phyloP scores from a whole-genome alignment of 1,284 basidiomycete species.

The Melampsora larici-populina region DNA sequence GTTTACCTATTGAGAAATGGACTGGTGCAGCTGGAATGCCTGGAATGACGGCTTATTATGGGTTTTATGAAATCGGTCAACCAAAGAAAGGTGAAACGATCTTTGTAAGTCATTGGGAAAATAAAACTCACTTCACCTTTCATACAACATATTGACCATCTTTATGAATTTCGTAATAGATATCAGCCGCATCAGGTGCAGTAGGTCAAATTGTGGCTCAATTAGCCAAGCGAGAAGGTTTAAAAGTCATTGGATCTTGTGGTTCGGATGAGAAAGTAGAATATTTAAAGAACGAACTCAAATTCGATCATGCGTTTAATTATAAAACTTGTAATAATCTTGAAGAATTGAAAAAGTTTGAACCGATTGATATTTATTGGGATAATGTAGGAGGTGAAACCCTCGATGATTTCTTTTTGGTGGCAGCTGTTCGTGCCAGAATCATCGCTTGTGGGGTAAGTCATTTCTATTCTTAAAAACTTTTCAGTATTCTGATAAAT shows the following conservation, averaged over 20 bases:
- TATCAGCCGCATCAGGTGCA: conserved; percentile 50
- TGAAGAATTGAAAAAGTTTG: conserved; percentile 47
- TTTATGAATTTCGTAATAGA: background rate
- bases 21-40: conserved; percentile 52
- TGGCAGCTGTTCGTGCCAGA: background rate
- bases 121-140: background rate
- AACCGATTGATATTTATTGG: conserved; percentile 50
- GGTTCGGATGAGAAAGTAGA: conserved; percentile 57
- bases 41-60: conserved; percentile 47
- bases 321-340: conserved; percentile 47
- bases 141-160: background rate
- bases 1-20: background rate
- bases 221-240: conserved; percentile 55
- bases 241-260: conserved; percentile 56
- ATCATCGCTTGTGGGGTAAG: conserved; percentile 10
- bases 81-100: conserved; percentile 44
- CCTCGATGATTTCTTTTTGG: conserved; percentile 42
- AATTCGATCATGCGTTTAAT: conserved; percentile 53
- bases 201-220: conserved; percentile 54
- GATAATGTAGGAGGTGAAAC: conserved; percentile 48
- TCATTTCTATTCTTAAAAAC: background rate
- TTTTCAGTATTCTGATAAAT: background rate
- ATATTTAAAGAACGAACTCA: conserved; percentile 54
- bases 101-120: conserved; percentile 13
- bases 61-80: background rate